Evolutionary conservation across 2,329 filamentous ascomycete genomes (phyloP).

Genomic region (Verticillium nubilum): DNA sequence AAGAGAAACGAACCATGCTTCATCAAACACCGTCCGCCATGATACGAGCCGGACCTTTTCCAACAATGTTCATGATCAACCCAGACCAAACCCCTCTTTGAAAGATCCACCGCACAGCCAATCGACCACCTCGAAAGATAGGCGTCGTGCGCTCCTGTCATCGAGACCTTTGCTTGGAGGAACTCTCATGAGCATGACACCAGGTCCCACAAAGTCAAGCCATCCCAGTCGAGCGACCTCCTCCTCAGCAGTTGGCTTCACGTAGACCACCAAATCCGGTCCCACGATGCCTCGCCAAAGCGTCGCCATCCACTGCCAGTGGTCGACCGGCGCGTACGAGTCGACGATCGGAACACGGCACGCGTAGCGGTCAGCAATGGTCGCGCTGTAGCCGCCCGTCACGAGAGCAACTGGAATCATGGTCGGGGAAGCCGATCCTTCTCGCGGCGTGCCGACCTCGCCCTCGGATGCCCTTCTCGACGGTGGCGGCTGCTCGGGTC

Average conservation of each 20-base stretch:
- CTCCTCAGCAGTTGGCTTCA: constrained; percentile 35
- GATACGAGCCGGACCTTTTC: too few relatives aligned
- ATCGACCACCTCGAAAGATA: constrained; percentile 85
- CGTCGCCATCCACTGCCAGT: constrained; percentile 97
- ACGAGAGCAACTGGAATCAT: constrained; percentile 68
- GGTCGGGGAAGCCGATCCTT: constrained; percentile 1
- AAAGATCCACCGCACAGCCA: constrained; percentile 56
- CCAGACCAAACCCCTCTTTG: constrained; percentile 19
- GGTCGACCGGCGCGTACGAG: constrained; percentile 74
- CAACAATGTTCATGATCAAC: neutral
- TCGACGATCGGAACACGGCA: constrained; percentile 69
- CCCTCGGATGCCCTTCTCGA: constrained; percentile 3
- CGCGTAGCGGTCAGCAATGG: constrained; percentile 70
- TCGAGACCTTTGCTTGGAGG: constrained; percentile 42
- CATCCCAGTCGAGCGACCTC: constrained; percentile 31
- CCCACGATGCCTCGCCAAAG: constrained; percentile 84
- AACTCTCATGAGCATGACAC: constrained; percentile 50
- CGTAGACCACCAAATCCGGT: constrained; percentile 72
- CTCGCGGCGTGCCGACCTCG: constrained; percentile 5
- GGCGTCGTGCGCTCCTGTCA: constrained; percentile 64
- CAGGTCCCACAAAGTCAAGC: constrained; percentile 53
- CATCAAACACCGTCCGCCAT: neutral
- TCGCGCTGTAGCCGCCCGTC: constrained; percentile 73
- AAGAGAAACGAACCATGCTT: neutral
- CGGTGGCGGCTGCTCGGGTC: neutral